These are phyloP conservation scores for Pythium folliculosum DNA, from an alignment of 352 stramenopile species.

Conservation along the genomic window DNA sequence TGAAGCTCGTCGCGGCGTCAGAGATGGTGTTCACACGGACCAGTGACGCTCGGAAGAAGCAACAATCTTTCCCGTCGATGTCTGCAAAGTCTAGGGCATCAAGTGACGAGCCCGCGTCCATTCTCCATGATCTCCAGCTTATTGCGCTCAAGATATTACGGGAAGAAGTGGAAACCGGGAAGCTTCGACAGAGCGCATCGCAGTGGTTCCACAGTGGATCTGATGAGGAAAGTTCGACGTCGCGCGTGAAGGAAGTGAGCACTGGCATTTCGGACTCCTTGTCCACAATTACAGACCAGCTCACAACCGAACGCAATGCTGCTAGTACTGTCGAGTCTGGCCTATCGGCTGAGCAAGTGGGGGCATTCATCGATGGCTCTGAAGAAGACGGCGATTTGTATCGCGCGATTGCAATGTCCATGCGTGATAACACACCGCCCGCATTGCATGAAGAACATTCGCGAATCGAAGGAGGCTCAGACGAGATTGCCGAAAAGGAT, in stretches of 20 bases:
- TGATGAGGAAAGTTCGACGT: background rate
- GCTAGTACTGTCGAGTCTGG: no score
- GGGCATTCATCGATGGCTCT: slow-evolving; percentile 13
- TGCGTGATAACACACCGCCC: slow-evolving; percentile 26
- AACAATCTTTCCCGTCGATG: background rate
- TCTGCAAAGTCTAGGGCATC: background rate
- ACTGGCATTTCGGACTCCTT: background rate
- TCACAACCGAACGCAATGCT: no score
- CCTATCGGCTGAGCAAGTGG: background rate
- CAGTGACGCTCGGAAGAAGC: slow-evolving; percentile 10
- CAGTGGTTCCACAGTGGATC: slow-evolving; percentile 16
- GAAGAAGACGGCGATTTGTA: slow-evolving; percentile 36
- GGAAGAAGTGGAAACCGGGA: slow-evolving; percentile 52
- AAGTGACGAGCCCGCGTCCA: slow-evolving; percentile 36
- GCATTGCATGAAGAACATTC: background rate
- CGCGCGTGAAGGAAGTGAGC: background rate
- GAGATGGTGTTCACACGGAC: slow-evolving; percentile 62
- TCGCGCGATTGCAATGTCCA: slow-evolving; percentile 47
- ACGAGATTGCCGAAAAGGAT: slow-evolving; percentile 43
- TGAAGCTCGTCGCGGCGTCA: slow-evolving; percentile 82
- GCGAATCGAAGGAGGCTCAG: slow-evolving; percentile 12
- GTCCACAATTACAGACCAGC: no score
- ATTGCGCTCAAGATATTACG: slow-evolving; percentile 58
- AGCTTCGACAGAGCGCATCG: slow-evolving; percentile 23
- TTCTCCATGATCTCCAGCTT: slow-evolving; percentile 51